Base-by-base conservation (phyloP, 2,329 filamentous ascomycete genomes). In the Cordyceps militaris region DNA sequence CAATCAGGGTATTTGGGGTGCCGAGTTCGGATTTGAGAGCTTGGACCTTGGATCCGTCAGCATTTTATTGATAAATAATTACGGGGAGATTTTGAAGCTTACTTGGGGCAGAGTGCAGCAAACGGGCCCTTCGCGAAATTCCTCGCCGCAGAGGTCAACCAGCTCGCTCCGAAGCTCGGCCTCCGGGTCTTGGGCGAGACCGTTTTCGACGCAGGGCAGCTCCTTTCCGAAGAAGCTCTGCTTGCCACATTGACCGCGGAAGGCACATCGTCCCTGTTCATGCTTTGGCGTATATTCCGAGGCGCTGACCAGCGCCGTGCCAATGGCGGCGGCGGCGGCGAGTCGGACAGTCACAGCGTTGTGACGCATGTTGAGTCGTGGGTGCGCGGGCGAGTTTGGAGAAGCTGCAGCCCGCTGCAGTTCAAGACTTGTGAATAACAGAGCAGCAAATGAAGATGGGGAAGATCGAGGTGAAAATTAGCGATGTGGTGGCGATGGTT, bases 151-250 rank as follows among this genome's bases (percentile, higher is more conserved):
- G 21, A 99, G 80, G 21, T 85, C 83, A 21, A 96, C 85, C 56
- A 99, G 79, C 74, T 93, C 86, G 66, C 88, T 79, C 61, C 91
- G 84, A 59, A 90, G 79, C 57, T 84, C 81, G 8, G 82, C 80
- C 23, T 88, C 83, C 1, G 93, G 93, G 34, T 88, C 81, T 62
- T 85, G 78, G 36, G 94, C 94, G 36, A 86, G 76, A 4, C 80
- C 91, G 70, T 99, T 99, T 74, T 99, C 93, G 14, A 92, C 85
- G 69, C 94, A 99, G 4, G 94, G 94, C 60, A 97, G 79, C 64
- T 96, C 84, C 59, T 90, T 88, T 57, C 91, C 90, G 67, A 97
- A 97, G 70, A 94, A 88, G 62, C 87, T 87, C 73, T 93, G 87
- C 72, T 91, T 92, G 49, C 94, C 94, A 70, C 94, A 99, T 62